phyloP scores from a whole-genome alignment of 2,329 filamentous ascomycete species.

The Ophiostoma ips region DNA sequence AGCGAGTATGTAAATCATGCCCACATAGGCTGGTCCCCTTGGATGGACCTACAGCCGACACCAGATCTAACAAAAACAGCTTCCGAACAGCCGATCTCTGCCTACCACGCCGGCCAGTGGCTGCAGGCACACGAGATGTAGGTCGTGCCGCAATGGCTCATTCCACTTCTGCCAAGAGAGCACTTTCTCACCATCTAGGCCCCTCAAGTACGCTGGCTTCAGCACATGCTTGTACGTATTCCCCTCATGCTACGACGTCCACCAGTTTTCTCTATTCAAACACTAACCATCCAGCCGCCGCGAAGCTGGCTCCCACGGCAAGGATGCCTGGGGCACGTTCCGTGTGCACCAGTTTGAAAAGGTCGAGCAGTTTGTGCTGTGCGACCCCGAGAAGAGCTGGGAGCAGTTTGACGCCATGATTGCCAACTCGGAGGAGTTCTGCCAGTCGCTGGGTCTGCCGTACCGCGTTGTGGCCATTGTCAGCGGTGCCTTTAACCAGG shows the following conservation, averaged over 20 bases:
- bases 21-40: no score
- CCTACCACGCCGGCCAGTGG: constrained; percentile 90
- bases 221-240: constrained; percentile 69
- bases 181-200: constrained; percentile 21
- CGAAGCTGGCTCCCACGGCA: constrained; percentile 73
- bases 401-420: constrained; percentile 93
- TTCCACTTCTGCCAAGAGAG: background rate
- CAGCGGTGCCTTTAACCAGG: constrained; percentile 87
- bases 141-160: no score
- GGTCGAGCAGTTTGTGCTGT: constrained; percentile 33
- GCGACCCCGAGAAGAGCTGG: constrained; percentile 80
- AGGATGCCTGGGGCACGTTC: constrained; percentile 90
- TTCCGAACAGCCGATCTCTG: constrained; percentile 86
- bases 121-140: constrained; percentile 61
- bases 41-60: no score
- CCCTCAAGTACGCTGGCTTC: constrained; percentile 86
- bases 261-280: no score
- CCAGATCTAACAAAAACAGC: constrained; percentile 21
- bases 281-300: constrained; percentile 45
- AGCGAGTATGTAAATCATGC: constrained; percentile 11
- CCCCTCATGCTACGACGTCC: no score
- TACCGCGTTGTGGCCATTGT: constrained; percentile 92
- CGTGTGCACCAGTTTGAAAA: constrained; percentile 89
- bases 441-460: constrained; percentile 74
- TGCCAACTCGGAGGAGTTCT: constrained; percentile 80